A percentile compares a stretch with the other conserved stretches of the same genome.
Conservation (phyloP, 257 asterid genomes). For the Nicotiana tomentosiformis region DNA sequence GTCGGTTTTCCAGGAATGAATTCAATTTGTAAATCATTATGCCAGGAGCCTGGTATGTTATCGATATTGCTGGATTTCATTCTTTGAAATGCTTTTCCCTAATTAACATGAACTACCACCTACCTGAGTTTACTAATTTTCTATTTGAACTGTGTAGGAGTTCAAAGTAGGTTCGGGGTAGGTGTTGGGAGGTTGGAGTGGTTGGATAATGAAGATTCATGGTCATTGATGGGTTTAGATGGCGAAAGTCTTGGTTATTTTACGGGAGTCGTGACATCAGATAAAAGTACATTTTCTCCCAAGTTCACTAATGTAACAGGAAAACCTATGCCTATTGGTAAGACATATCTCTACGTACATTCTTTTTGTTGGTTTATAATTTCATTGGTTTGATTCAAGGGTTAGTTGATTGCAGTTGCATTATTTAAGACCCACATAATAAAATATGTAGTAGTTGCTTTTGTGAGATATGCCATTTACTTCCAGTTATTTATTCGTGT, state of each 20-base stretch:
- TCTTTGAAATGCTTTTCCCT: not conserved
- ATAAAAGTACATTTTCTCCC: conserved; percentile 56
- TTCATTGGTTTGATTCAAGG: not conserved
- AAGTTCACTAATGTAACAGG: conserved; percentile 65
- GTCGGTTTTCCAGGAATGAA: conserved; percentile 94
- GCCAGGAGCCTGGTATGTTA: conserved; percentile 62
- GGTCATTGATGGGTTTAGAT: conserved; percentile 67
- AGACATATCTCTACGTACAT: not conserved
- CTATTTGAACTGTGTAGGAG: conserved; percentile 36
- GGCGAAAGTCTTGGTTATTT: conserved; percentile 66
- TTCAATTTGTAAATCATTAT: conserved; percentile 72
- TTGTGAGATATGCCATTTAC: not conserved
- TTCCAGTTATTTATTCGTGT: not conserved
- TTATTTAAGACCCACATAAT: not conserved
- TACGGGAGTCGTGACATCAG: conserved; percentile 80
- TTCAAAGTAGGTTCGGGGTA: conserved; percentile 59
- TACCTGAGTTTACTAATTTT: not conserved
- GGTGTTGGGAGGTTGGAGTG: conserved; percentile 73
- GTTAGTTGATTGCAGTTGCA: not conserved
- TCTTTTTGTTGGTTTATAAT: not conserved
- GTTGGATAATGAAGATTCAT: conserved; percentile 47
- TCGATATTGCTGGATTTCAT: not conserved
- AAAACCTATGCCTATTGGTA: conserved; percentile 79
- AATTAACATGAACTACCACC: not conserved
- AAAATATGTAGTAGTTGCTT: not conserved